Evolutionary conservation across 352 stramenopile species (phyloP), one percentile per base, ranked within the genome.

Genomic region (Globisporangium iwayamae): DNA sequence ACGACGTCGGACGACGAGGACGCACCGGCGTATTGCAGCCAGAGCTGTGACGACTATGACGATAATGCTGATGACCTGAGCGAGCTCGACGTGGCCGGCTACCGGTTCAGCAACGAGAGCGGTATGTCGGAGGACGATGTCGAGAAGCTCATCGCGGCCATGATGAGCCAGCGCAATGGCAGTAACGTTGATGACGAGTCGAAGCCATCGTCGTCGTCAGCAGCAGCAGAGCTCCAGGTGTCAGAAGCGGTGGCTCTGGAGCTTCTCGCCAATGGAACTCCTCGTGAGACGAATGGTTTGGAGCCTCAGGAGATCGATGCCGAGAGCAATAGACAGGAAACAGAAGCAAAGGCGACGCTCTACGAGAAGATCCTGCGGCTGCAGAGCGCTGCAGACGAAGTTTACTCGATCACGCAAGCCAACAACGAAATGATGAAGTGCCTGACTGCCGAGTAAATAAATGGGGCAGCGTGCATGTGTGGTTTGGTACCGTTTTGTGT

Each of bases 341-440:
- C 46, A 20, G n/a, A 61, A 72, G 51, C 39, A 71, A 4, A 14
- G 18, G 30, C 36, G 22, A 53, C 54, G 51, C 34, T 72, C 9
- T 72, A 67, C 16, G 25, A 71, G 53, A 68, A 72, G 54, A 82
- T 87, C 60, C 66, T 73, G 62, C 68, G 60, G 41, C 62, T 86
- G 5, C 75, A 86, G 41, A 71, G 54, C 6, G 71, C 69, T 0
- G 66, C 68, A 4, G 59, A 84, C 22, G 57, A 83, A 62, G 72
- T 71, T 32, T 85, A 78, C 60, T 53, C 54, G 51, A 73, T 69
- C 14, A 70, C 73, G 30, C 78, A 74, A 38, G 75, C 75, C n/a
- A 87, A 80, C 58, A 68, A 78, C 45, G 67, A 73, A 58, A 69
- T 81, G 53, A 78, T 83, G 65, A 45, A 25, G 30, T 45, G 22